A percentile compares a stretch with the other conserved stretches of the same genome.
These are phyloP conservation scores for Stygiomarasmius scandens DNA, from an alignment of 1,284 basidiomycete species.

Conservation along the genomic window DNA sequence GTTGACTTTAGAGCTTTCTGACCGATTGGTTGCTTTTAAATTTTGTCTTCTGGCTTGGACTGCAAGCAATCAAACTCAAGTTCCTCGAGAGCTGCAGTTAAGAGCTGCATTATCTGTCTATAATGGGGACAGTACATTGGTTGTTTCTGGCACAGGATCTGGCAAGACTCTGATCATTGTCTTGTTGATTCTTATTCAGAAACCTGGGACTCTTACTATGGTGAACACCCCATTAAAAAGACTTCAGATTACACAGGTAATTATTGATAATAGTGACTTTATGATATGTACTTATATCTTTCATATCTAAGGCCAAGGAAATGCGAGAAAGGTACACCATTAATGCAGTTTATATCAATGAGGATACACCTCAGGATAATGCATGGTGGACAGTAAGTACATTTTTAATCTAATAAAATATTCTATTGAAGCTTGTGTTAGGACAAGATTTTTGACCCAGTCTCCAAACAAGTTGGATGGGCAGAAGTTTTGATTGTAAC, in stretches of 20 bases:
- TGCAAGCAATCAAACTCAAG: neutral
- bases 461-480: too few relatives aligned
- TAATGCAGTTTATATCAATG: neutral
- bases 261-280: too few relatives aligned
- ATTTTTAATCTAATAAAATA: too few relatives aligned
- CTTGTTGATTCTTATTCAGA: neutral
- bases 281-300: too few relatives aligned
- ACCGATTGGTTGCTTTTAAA: too few relatives aligned
- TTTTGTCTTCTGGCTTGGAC: too few relatives aligned
- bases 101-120: neutral
- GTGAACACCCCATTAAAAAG: conserved; percentile 8
- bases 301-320: neutral
- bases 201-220: neutral
- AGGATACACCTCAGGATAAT: neutral
- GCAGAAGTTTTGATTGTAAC: too few relatives aligned
- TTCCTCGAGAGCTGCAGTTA: conserved; percentile 5
- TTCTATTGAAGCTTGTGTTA: too few relatives aligned
- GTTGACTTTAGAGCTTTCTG: too few relatives aligned
- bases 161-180: conserved; percentile 8
- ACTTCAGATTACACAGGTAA: conserved; percentile 7
- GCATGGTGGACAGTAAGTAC: neutral
- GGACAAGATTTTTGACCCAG: too few relatives aligned
- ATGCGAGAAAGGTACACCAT: neutral
- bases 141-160: conserved; percentile 7
- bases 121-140: conserved; percentile 1